These are phyloP conservation scores for Podospora bellae-mahoneyi DNA, from an alignment of 495 filamentous ascomycete species.

Conservation along the genomic window DNA sequence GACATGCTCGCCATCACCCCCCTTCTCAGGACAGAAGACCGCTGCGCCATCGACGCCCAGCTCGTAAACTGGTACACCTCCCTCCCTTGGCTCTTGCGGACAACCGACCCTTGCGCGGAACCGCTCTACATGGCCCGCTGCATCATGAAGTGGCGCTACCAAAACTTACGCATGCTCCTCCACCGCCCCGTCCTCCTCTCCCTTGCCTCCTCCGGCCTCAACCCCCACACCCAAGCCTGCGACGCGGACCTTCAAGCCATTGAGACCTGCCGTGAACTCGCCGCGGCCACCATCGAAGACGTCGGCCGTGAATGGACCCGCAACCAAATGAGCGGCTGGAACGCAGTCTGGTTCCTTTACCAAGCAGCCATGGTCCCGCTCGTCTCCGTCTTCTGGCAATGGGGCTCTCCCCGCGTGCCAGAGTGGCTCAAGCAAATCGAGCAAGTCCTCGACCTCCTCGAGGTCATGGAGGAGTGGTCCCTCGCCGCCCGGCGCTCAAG, in stretches of 20 bases:
- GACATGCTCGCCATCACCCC: slow-evolving; percentile 69
- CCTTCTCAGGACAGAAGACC: slow-evolving; percentile 61
- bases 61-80: slow-evolving; percentile 69
- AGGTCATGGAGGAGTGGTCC: slow-evolving; percentile 66
- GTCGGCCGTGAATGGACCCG: slow-evolving; percentile 63
- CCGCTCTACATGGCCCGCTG: slow-evolving; percentile 65
- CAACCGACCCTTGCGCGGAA: slow-evolving; percentile 66
- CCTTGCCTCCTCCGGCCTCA: slow-evolving; percentile 63
- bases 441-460: slow-evolving; percentile 62
- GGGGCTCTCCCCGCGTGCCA: slow-evolving; percentile 51
- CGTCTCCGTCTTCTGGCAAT: slow-evolving; percentile 66
- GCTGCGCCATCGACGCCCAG: slow-evolving; percentile 61
- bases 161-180: slow-evolving; percentile 75
- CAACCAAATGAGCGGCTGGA: slow-evolving; percentile 78
- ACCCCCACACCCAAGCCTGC: slow-evolving; percentile 52
- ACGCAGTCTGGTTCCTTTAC: slow-evolving; percentile 79
- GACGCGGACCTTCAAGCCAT: slow-evolving; percentile 68
- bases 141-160: slow-evolving; percentile 80
- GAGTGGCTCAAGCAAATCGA: slow-evolving; percentile 65
- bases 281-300: slow-evolving; percentile 66
- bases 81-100: slow-evolving; percentile 66
- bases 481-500: slow-evolving; percentile 65
- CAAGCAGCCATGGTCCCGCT: slow-evolving; percentile 77
- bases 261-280: slow-evolving; percentile 64
- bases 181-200: slow-evolving; percentile 71